Conservation (phyloP, 257 asterid genomes). For the Nicotiana noctiflora region DNA sequence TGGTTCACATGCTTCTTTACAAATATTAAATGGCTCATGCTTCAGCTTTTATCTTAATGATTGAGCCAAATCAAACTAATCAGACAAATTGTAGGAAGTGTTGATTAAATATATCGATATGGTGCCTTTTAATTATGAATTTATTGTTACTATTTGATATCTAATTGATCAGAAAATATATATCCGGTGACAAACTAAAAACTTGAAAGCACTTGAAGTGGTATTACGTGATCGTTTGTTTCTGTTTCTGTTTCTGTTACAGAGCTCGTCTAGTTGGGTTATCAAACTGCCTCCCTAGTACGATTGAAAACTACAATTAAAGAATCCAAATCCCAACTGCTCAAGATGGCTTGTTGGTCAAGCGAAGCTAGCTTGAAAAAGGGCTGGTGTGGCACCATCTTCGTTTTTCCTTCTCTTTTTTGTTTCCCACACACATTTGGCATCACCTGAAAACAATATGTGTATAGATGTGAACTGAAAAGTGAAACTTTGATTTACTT, state of each 20-base stretch:
- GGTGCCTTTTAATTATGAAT: not conserved
- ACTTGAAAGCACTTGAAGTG: not conserved
- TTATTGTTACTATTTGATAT: not conserved
- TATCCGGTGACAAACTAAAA: not conserved
- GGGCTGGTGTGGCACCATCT: not conserved
- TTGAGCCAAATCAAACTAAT: not conserved
- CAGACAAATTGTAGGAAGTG: not conserved
- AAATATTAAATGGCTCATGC: not conserved
- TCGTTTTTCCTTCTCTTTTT: not conserved
- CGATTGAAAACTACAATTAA: not conserved
- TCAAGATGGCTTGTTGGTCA: not conserved
- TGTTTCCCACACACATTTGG: not conserved
- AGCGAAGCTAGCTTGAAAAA: not conserved
- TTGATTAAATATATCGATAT: not conserved
- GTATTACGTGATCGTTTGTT: not conserved
- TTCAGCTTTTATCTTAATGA: not conserved
- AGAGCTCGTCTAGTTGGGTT: not conserved
- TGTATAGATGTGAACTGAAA: not conserved
- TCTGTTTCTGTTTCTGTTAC: not conserved
- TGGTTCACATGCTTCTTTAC: not conserved
- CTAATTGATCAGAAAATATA: not conserved
- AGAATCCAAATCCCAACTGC: not conserved
- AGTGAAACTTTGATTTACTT: not conserved
- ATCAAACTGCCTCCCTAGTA: constrained; percentile 1
- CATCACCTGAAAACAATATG: no score